Base-by-base conservation (phyloP, 441 rosid genomes). In the California macrophylla region DNA sequence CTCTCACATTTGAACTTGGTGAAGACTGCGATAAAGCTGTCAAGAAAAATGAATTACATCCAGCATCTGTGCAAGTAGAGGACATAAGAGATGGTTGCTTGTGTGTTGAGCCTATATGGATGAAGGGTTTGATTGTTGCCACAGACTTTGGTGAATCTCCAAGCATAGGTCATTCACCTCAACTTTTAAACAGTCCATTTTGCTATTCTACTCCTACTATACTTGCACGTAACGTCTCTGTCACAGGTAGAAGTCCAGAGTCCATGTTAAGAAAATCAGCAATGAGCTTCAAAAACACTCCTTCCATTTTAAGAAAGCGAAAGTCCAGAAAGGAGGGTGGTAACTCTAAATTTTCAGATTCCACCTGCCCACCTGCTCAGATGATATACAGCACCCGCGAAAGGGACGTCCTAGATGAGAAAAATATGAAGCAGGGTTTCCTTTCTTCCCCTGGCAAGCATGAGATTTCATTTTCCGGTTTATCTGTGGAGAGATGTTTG, bases 281-380 rank as follows among this genome's bases (percentile, higher is more conserved):
- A n/a, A 67, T 74, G 70, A 71, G 76, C 63, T 78, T 40, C 16
- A 61, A 67, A 56, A 69, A 70, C 24, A 74, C 50, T 64, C 84
- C 84, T 16, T 78, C 82, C n/a, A 81, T 81, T 30, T 78, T 81
- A 2, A 71, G 79, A 26, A 80, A 71, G 66, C 40, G 75, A 69
- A 65, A 13, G 28, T 56, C 32, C 24, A 62, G 54, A 52, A 63
- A 67, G 36, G 20, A 67, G 36, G 20, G 64, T 5, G 64, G 60
- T 0, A 0, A 13, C 45, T 47, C 62, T 0, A 63, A 34, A 15
- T 45, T 54, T 29, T 64, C 71, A 5, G 63, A 25, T 29, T 36
- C 56, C 25, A 45, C 52, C 13, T 20, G 16, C 66, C n/a, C 29
- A 0, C 47, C 76, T 12, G 29, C 66, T 20, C 16, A 12, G 25